Evolutionary conservation across 2,329 filamentous ascomycete genomes (phyloP), one percentile per base, ranked within the genome.

Genomic region (Tolypocladium amazonense): DNA sequence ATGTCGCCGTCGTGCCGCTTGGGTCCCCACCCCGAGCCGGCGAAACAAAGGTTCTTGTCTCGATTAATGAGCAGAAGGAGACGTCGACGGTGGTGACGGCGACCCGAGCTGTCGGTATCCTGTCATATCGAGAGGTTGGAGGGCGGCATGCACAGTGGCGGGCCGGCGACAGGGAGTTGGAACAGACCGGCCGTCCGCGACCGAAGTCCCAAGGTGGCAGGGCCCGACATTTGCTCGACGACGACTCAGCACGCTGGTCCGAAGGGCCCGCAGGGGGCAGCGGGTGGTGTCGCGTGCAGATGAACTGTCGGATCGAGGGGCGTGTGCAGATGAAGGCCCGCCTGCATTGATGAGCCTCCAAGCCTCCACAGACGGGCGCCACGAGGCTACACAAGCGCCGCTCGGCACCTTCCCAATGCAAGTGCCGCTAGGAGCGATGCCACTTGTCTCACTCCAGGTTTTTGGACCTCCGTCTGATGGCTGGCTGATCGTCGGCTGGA

Each of bases 61-160:
- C 43, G 41, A 56, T 43, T 43, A 37, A 50, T 57, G 56, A 35
- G 33, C 30, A 45, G 27, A 33, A 47, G 54, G 53, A 43, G 27
- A 56, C 38, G 37, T 47, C 38, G 58, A 58, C 53, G 58, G 57
- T 47, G 60, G 55, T 25, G 60, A 53, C 37, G 54, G 43, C 58
- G 58, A 60, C 54, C 58, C 61, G 56, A n/a, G 43, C 27, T 35
- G 61, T 62, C 54, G 61, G 61, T 60, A 62, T 58, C 61, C 61
- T 58, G 45, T 62, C 38, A 62, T 5, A 58, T 50, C 30, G 6
- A 30, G 47, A 38, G 27, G 18, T 12, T 33, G 18, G 50, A n/a
- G 5, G 50, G 27, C 50, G 25, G 47, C 45, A 50, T 52, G 47
- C 15, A 18, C 27, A 30, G 47, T 18, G 47, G 47, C 47, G 47